These are phyloP conservation scores for Xylariomycetidae sp. DNA, from an alignment of 2,329 filamentous ascomycete genomes.

Conservation along the genomic window DNA sequence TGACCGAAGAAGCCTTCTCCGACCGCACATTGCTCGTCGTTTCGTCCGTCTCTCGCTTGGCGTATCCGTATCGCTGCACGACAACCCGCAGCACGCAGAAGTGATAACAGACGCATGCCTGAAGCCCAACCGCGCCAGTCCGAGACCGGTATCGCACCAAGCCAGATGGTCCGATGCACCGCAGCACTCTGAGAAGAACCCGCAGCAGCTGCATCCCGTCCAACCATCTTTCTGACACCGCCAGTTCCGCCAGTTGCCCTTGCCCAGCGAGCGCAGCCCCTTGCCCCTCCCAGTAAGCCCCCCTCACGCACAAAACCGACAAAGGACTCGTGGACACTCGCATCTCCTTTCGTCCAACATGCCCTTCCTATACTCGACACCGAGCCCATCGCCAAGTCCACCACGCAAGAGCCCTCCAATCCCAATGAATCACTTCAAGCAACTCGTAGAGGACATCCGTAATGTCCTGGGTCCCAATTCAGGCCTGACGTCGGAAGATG, in stretches of 20 bases:
- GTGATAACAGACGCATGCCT: too few relatives aligned
- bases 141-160: slow-evolving; percentile 12
- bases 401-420: slow-evolving; percentile 2
- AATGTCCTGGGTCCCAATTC: slow-evolving; percentile 71
- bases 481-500: slow-evolving; percentile 74
- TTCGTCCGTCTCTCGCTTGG: too few relatives aligned
- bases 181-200: too few relatives aligned
- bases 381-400: slow-evolving; percentile 2
- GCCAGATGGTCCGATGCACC: slow-evolving; percentile 4
- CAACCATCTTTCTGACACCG: slow-evolving; percentile 12
- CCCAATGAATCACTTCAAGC: slow-evolving; percentile 51
- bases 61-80: too few relatives aligned
- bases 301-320: too few relatives aligned
- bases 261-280: slow-evolving; percentile 4
- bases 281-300: slow-evolving; percentile 3
- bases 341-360: slow-evolving; percentile 3
- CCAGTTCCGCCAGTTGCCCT: slow-evolving; percentile 9
- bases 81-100: too few relatives aligned
- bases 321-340: too few relatives aligned
- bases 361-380: slow-evolving; percentile 4
- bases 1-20: too few relatives aligned
- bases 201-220: slow-evolving; percentile 2
- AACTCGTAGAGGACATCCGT: slow-evolving; percentile 68
- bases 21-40: too few relatives aligned
- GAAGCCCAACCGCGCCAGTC: too few relatives aligned